A percentile compares a stretch with the other conserved stretches of the same genome.
Conservation (phyloP, 371 early-diverging fungal genomes). For the Mortierella sp. region DNA sequence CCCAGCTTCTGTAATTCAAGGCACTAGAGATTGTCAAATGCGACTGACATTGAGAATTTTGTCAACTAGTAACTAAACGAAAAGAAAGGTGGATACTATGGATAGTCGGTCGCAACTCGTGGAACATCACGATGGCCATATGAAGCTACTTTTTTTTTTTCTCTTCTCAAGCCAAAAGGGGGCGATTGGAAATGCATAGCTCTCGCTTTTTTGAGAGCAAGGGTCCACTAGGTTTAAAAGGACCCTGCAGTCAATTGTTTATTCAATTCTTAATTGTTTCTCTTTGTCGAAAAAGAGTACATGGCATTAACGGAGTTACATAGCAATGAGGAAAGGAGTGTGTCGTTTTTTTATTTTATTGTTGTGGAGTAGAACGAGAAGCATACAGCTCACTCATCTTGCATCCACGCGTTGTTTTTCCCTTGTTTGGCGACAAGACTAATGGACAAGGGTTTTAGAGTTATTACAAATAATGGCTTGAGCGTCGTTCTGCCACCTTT, state of each 20-base stretch:
- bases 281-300: too few species aligned
- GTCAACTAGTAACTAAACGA: neutral
- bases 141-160: neutral
- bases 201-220: neutral
- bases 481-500: neutral
- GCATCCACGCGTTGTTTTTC: neutral
- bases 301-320: neutral
- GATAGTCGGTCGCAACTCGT: neutral
- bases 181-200: neutral
- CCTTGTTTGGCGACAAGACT: neutral
- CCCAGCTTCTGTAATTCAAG: neutral
- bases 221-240: neutral
- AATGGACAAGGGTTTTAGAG: neutral
- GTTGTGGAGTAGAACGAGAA: constrained; percentile 3
- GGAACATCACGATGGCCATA: neutral
- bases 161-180: neutral
- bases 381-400: neutral
- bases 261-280: too few species aligned
- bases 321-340: neutral
- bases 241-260: neutral
- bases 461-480: constrained; percentile 1
- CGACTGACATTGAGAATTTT: neutral
- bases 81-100: neutral
- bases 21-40: neutral
- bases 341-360: neutral